phyloP scores from a whole-genome alignment of 768 basidiomycete genomes.

The Tephrocybe sp. region DNA sequence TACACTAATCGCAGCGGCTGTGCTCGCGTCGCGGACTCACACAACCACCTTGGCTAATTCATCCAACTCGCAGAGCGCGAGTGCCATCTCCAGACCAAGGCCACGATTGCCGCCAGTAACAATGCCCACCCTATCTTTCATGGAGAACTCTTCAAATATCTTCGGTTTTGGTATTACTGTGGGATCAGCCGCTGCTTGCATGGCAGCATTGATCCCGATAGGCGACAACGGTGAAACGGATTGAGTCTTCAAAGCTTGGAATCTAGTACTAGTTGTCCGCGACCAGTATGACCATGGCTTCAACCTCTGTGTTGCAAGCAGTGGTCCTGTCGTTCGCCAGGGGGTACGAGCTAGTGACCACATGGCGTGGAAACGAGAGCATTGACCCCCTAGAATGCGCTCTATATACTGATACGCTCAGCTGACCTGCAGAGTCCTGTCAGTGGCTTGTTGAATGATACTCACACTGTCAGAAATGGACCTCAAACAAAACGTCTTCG shows the following conservation, averaged over 20 bases:
- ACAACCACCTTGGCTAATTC: no score
- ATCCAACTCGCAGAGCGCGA: constrained; percentile 70
- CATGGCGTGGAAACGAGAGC: neutral
- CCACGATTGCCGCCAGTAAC: constrained; percentile 65
- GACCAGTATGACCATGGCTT: neutral
- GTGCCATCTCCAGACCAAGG: constrained; percentile 77
- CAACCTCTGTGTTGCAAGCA: neutral
- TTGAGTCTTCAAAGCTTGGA: constrained; percentile 26
- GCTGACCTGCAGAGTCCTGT: no score
- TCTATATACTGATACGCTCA: no score
- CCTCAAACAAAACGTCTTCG: constrained; percentile 5
- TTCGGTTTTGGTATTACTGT: constrained; percentile 38
- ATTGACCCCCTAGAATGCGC: no score
- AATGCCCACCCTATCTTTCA: constrained; percentile 54
- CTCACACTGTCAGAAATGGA: constrained; percentile 21
- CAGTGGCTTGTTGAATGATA: no score
- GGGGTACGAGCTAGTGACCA: no score
- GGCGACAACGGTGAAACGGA: constrained; percentile 54
- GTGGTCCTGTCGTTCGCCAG: no score
- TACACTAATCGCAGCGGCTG: no score
- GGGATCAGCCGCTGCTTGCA: constrained; percentile 36
- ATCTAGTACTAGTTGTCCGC: neutral
- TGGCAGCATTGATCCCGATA: constrained; percentile 60
- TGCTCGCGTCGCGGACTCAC: no score
- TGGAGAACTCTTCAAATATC: constrained; percentile 57